Conservation (phyloP, 768 basidiomycete species). For the Polyporus arcularius region DNA sequence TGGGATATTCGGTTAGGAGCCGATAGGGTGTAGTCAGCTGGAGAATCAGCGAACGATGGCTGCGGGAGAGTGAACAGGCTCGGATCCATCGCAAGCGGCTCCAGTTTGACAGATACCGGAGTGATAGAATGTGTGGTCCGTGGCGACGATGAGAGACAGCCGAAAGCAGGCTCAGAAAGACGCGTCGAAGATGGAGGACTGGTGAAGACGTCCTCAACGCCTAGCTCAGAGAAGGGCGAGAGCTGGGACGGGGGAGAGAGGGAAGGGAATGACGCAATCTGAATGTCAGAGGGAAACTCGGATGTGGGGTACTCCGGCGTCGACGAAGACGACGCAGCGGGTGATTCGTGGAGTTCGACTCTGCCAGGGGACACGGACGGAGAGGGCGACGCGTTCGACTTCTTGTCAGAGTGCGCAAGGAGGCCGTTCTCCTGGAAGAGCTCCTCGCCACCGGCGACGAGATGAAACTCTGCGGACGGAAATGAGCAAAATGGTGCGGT, state of each 20-base stretch:
- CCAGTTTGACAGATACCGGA: slow-evolving; percentile 25
- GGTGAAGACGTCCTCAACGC: slow-evolving; percentile 9
- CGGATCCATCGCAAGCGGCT: slow-evolving; percentile 29
- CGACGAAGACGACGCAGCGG: slow-evolving; percentile 28
- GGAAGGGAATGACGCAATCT: slow-evolving; percentile 8
- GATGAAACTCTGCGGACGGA: slow-evolving; percentile 59
- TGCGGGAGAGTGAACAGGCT: slow-evolving; percentile 28
- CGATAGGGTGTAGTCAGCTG: slow-evolving; percentile 23
- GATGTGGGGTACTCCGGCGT: slow-evolving; percentile 26
- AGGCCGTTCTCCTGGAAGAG: slow-evolving; percentile 46
- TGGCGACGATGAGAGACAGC: slow-evolving; percentile 14
- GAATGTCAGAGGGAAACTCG: slow-evolving; percentile 18
- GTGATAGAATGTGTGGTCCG: slow-evolving; percentile 12
- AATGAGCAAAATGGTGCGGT: slow-evolving; percentile 7
- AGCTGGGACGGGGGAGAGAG: slow-evolving; percentile 8
- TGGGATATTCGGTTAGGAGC: slow-evolving; percentile 38
- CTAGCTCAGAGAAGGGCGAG: slow-evolving; percentile 12
- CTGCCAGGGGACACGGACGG: slow-evolving; percentile 8
- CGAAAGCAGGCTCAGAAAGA: slow-evolving; percentile 7
- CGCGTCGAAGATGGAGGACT: slow-evolving; percentile 9
- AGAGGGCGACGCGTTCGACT: slow-evolving; percentile 7
- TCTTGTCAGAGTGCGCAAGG: slow-evolving; percentile 50
- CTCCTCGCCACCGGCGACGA: slow-evolving; percentile 82
- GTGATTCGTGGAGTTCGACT: slow-evolving; percentile 16
- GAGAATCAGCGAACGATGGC: slow-evolving; percentile 8